These are phyloP conservation scores for Auriscalpium microsporum DNA, from an alignment of 768 basidiomycete genomes.

Conservation along the genomic window DNA sequence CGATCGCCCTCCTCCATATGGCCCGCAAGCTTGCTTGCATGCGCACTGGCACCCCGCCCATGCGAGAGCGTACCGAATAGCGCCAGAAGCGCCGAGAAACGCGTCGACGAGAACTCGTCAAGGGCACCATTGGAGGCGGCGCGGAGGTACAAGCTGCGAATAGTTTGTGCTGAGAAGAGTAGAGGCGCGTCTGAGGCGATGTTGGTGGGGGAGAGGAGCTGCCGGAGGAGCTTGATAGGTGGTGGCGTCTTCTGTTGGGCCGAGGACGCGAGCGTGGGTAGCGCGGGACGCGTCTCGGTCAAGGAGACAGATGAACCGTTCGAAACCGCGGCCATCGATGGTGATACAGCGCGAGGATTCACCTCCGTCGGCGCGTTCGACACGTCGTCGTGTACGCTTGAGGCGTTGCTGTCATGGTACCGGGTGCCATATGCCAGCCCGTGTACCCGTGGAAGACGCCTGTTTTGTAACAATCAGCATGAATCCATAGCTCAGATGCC, in stretches of 20 bases:
- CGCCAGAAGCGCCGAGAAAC: conserved; percentile 9
- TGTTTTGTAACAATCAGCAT: background rate
- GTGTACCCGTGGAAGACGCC: background rate
- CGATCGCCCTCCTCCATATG: conserved; percentile 16
- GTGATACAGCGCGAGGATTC: no score
- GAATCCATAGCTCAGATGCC: background rate
- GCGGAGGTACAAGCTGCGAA: conserved; percentile 6
- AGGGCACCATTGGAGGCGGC: conserved; percentile 1
- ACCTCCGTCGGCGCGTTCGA: background rate
- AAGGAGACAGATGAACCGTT: no score
- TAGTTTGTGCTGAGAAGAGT: conserved; percentile 1
- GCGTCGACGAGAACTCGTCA: conserved; percentile 5
- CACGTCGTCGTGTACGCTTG: background rate
- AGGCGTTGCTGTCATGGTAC: background rate
- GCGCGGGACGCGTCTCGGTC: background rate
- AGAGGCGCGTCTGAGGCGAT: conserved; percentile 1
- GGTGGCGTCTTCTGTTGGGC: background rate
- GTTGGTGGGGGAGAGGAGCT: conserved; percentile 8
- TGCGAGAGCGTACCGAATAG: conserved; percentile 13
- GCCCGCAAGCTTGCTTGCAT: conserved; percentile 18
- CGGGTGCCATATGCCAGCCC: background rate
- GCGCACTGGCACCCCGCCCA: background rate
- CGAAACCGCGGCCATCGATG: no score
- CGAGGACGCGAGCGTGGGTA: background rate
- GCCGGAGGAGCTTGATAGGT: conserved; percentile 8